Evolutionary conservation across 169 alveolate genomes (phyloP).

Genomic region (Plasmodium berghei): DNA sequence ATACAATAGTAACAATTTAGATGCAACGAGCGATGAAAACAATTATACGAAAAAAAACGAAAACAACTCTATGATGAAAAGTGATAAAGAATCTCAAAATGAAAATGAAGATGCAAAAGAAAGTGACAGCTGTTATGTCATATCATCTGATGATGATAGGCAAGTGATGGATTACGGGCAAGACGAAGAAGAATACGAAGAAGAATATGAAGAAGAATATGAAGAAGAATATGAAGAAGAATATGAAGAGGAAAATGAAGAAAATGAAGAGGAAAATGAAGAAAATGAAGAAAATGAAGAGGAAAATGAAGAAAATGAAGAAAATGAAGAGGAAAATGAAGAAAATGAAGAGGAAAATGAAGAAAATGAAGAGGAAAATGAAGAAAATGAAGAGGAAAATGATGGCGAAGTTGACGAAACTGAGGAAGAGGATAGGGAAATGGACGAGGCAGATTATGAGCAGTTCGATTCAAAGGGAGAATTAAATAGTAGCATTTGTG

Average conservation of each 20-base stretch:
- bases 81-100: conserved; percentile 2
- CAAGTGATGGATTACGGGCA: background rate
- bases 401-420: background rate
- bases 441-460: background rate
- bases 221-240: background rate
- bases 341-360: background rate
- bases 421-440: background rate
- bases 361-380: background rate
- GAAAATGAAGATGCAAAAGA: conserved; percentile 30
- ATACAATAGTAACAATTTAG: too few species aligned
- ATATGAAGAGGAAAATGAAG: background rate
- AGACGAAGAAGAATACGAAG: background rate
- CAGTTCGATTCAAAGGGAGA: background rate
- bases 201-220: background rate
- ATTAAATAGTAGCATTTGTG: background rate
- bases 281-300: background rate
- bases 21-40: too few species aligned
- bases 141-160: conserved; percentile 49
- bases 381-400: background rate
- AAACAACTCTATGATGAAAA: background rate
- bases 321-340: background rate
- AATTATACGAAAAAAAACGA: too few species aligned
- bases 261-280: background rate
- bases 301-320: background rate
- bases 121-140: conserved; percentile 44